Conservation (phyloP, 441 rosid species). For the Pelargonium myrrhifolium region DNA sequence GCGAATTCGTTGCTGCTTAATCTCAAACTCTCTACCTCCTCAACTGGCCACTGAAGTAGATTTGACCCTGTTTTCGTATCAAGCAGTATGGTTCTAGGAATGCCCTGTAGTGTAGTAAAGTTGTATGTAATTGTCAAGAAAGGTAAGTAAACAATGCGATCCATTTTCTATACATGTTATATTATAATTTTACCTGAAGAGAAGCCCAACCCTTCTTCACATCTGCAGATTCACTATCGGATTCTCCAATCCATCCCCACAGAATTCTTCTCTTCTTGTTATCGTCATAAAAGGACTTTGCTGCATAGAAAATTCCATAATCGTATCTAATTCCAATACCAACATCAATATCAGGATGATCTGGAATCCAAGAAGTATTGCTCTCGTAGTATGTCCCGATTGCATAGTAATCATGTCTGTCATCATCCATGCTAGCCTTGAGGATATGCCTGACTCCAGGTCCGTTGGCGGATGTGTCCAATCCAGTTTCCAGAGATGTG, state of each 20-base stretch:
- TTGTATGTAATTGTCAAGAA: no score
- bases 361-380: constrained; percentile 57
- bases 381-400: constrained; percentile 66
- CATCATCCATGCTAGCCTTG: constrained; percentile 77
- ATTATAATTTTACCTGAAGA: constrained; percentile 47
- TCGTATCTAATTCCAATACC: constrained; percentile 82
- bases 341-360: constrained; percentile 59
- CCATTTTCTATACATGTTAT: not conserved
- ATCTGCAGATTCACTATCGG: constrained; percentile 72
- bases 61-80: constrained; percentile 65
- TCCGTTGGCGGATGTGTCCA: constrained; percentile 64
- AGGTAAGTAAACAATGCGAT: not conserved
- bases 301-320: constrained; percentile 81
- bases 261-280: constrained; percentile 51
- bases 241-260: constrained; percentile 93
- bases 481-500: constrained; percentile 29
- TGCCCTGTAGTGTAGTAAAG: constrained; percentile 27
- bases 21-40: constrained; percentile 71
- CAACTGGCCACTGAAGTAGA: constrained; percentile 85
- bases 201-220: constrained; percentile 93
- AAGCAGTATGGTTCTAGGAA: constrained; percentile 67
- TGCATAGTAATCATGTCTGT: constrained; percentile 72
- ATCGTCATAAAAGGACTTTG: constrained; percentile 85
- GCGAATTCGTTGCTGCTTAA: constrained; percentile 38
- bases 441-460: constrained; percentile 66